These are phyloP conservation scores for Hymenoscyphus infarciens DNA, from an alignment of 2,329 filamentous ascomycete species.

Conservation along the genomic window DNA sequence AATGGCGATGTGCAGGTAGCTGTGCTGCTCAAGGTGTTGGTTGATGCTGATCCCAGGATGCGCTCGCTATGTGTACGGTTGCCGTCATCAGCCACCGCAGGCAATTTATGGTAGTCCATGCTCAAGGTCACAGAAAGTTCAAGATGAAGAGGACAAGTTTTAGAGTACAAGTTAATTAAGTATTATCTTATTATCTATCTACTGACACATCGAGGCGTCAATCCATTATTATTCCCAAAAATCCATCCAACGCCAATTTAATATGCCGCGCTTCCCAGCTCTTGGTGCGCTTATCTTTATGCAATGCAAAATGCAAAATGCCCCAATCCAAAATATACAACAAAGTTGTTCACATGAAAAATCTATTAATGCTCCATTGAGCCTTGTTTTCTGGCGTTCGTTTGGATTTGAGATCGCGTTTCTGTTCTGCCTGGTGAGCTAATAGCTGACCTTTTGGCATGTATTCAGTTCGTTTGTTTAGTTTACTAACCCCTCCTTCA, in stretches of 20 bases:
- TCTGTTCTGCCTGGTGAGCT: conserved; percentile 1
- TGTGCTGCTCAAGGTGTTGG: conserved; percentile 13
- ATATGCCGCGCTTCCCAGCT: conserved; percentile 31
- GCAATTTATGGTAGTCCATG: not conserved
- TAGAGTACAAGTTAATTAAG: not conserved
- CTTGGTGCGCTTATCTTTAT: conserved; percentile 28
- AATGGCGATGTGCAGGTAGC: conserved; percentile 13
- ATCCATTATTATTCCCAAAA: conserved; percentile 6
- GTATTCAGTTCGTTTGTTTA: not conserved
- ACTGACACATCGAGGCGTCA: conserved; percentile 7
- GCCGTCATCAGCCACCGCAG: conserved; percentile 20
- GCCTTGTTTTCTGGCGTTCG: not conserved
- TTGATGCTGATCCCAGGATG: conserved; percentile 12
- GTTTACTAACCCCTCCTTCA: not conserved
- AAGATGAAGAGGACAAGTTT: not conserved
- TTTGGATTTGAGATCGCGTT: not conserved
- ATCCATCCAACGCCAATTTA: conserved; percentile 19
- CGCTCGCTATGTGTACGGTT: conserved; percentile 19
- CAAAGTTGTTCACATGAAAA: conserved; percentile 6
- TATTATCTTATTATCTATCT: conserved; percentile 10
- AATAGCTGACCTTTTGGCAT: not conserved
- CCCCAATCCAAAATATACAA: conserved; percentile 8
- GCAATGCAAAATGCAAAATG: not conserved
- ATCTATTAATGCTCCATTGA: conserved; percentile 6
- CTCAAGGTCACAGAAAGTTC: not conserved